Evolutionary conservation across 106 monocot genomes (phyloP), one percentile per base, ranked within the genome.

Genomic region (Allium cepa): DNA sequence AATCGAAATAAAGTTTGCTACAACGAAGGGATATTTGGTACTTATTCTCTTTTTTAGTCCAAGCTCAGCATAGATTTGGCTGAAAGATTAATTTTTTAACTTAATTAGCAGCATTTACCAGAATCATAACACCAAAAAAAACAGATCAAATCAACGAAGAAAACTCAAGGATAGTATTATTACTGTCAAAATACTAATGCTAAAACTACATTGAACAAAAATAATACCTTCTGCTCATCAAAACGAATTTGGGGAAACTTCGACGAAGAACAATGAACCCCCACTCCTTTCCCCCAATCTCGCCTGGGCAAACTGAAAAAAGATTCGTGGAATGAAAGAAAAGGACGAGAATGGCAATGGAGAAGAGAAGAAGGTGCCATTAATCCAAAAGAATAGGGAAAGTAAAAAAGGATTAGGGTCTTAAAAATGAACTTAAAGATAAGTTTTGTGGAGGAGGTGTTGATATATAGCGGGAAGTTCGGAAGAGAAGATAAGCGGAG

Each of bases 231-330:
- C 45, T 49, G 50, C n/a, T 56, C 10, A 8, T 12, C 66, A 2
- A 2, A 49, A 56, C 59, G 58, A 4, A 10, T 47, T 22, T 63
- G 57, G 9, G 66, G 14, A 9, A 50, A 50, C 22, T 28, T 14
- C 59, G 48, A 58, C 4, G 66, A 66, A 8, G 58, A 66, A 59
- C 74, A 74, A 5, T 50, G 66, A 50, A 66, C n/a, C 74, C 74
- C 74, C 18, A 22, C n/a, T 50, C 59, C 18, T 2, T 14, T 62
- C 17, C 22, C 16, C 62, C 52, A 62, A 27, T 11, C 55, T 26
- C 45, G 13, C 64, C 56, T 73, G 26, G 47, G 18, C 8, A 56
- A 49, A 11, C 50, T 10, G 50, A 47, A 56, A 27, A 13, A 66
- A 66, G 15, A 47, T 10, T 49, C 49, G 49, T 14, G 10, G 28